Conservation (phyloP, 1,284 basidiomycete genomes). For the Schizophyllum commune region DNA sequence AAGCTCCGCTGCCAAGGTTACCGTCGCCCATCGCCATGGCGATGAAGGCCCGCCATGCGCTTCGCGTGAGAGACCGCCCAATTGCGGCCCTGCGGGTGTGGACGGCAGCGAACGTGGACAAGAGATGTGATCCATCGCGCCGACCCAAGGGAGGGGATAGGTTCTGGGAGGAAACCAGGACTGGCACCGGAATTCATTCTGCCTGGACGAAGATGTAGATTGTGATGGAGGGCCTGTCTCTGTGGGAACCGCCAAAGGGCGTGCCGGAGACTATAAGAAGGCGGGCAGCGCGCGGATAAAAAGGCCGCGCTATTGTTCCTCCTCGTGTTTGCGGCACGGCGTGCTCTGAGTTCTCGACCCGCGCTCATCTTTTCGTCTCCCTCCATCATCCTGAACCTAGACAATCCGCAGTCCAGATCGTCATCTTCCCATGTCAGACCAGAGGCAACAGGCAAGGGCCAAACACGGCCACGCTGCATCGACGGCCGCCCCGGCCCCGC, state of each 20-base stretch:
- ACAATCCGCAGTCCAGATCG: background rate
- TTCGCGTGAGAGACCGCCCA: background rate
- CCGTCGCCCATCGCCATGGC: background rate
- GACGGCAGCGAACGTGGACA: too few species aligned
- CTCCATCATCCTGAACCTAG: background rate
- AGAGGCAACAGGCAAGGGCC: slow-evolving; percentile 32
- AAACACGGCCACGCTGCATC: slow-evolving; percentile 58
- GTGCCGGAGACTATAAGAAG: background rate
- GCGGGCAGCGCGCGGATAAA: background rate
- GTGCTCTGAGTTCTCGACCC: background rate
- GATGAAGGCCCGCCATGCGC: background rate
- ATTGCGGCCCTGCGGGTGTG: too few species aligned
- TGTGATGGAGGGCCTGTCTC: background rate
- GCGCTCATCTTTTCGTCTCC: background rate
- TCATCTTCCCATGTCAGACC: background rate
- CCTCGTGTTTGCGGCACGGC: background rate
- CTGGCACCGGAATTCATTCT: background rate
- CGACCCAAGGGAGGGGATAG: background rate
- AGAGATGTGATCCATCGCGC: background rate
- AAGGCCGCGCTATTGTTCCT: background rate
- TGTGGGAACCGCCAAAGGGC: background rate
- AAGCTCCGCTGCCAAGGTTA: background rate
- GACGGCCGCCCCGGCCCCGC: slow-evolving; percentile 59
- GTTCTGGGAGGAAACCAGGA: background rate
- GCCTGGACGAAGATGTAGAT: background rate